Base-by-base conservation (phyloP, 768 basidiomycete genomes). In the Myochromella boudieri region DNA sequence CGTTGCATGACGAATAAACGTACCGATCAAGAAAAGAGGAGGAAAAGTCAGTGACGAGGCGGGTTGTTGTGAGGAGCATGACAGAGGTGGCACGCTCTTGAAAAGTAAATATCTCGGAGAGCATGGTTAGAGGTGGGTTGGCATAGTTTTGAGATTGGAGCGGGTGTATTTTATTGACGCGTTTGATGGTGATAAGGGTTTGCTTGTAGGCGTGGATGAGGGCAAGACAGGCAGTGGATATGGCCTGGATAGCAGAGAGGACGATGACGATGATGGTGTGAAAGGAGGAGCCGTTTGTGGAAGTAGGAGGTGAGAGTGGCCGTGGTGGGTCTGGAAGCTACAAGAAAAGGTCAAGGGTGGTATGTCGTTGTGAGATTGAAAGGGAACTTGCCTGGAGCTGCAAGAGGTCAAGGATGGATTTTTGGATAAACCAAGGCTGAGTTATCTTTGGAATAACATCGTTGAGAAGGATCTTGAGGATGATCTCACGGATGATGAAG, bases 371-470 rank as follows among this genome's bases (percentile, higher is more conserved):
- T 36, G 42, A 37, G 32, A 33, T 25, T 33, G 34, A 21, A 40
- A 27, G 50, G 27, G 31, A 37, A 57, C 65, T 36, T 47, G 71
- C 72, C 52, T 65, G 33, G 64, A 74, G 69, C 6, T 81, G 86
- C 9, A 95, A 67, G 3, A 85, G 63, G 56, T 84, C 82, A 27
- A 95, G 70, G 9, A 87, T 70, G 3, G 77, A 59, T 57, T 74
- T 82, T 48, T 92, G 83, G 37, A 95, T 78, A 63, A 97, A 97
- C 93, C 95, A 97, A 0, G 90, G 87, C 61, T 97, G 87, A 5
- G 82, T 78, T 41, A 95, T 62, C 54, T 80, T 83, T 24, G 84
- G 84, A 20, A 87, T 59, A 20, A 87, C 66, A 52, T 84, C 82
- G 38, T 77, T 76, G 51, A 93, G 68, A 5, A 97, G 68, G 18